Evolutionary conservation across 371 early-diverging fungal species (phyloP), one percentile per base, ranked within the genome.

Genomic region (Mortierella sp.): DNA sequence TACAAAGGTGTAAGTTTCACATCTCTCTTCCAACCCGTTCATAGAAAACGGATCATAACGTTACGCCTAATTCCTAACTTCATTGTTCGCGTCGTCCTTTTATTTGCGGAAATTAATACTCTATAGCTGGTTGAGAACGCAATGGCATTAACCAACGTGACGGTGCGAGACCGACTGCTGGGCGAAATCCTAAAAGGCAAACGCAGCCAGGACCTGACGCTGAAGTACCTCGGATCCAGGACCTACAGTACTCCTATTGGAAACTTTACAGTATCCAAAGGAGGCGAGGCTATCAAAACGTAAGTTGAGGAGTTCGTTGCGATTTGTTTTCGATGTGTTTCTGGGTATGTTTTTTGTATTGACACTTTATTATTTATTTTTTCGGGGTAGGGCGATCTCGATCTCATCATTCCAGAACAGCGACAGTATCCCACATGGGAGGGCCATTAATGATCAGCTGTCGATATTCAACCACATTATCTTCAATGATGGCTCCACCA

Each of bases 1-100:
- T 92, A 92, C 54, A 89, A 85, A 44, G 81, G 81, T 34, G 89
- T 88, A 19, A 79, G 85, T 16, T 2, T 11, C 5, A 31, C 13
- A 14, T 63, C 19, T 16, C 34, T 13, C 50, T 50, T 50, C 16
- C 50, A 50, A 50, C 50, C 16, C 10, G 42, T 38, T 38, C 42
- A 38, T 3, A 3, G 42, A 38, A 38, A 38, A 38, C 42, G 42
- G 42, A 5, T 38, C 5, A 38, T 38, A 38, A 3, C 42, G 1
- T 38, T 38, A 38, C 3, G 42, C 5, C 5, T 5, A 38, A 38
- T 38, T 38, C 42, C 11, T 58, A 9, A 31, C 34, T 60, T 24
- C 5, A 26, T 26, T 65, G 24, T 44, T 14, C 9, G 38, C 10
- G 24, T 57, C 7, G 11, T 50, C 21, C 28, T 52, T 55, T 38